Conservation (phyloP, 768 basidiomycete species). For the Dendrothele bispora region DNA sequence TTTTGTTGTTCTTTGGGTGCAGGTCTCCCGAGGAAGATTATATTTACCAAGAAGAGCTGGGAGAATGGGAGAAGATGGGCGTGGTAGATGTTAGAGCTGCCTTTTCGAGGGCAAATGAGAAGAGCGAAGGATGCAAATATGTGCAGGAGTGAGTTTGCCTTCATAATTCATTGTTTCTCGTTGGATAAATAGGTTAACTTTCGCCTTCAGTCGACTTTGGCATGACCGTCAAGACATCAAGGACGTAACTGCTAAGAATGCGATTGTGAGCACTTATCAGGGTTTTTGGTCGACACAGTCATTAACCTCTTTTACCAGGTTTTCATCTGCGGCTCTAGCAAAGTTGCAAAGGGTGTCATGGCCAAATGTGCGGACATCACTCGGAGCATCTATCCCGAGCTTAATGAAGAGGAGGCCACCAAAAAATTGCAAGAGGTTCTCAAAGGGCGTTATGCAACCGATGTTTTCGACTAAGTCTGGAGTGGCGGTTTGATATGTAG, state of each 20-base stretch:
- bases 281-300: neutral
- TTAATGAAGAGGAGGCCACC: conserved; percentile 26
- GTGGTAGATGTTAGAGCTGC: conserved; percentile 45
- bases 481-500: no score
- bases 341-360: conserved; percentile 39
- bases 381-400: conserved; percentile 17
- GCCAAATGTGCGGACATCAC: conserved; percentile 35
- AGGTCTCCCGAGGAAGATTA: conserved; percentile 40
- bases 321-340: conserved; percentile 43
- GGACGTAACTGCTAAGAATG: conserved; percentile 30
- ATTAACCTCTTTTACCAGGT: conserved; percentile 23
- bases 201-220: conserved; percentile 36
- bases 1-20: conserved; percentile 50
- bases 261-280: conserved; percentile 28
- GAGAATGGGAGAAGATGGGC: conserved; percentile 39
- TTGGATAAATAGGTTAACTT: neutral
- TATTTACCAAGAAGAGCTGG: conserved; percentile 43
- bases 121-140: conserved; percentile 33
- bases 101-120: conserved; percentile 32
- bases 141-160: conserved; percentile 34
- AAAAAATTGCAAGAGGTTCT: conserved; percentile 31
- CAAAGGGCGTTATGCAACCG: conserved; percentile 42
- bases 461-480: conserved; percentile 43
- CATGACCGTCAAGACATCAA: conserved; percentile 38
- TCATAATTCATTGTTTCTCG: neutral